Base-by-base conservation (phyloP, 2,329 filamentous ascomycete species). In the Colletotrichum paranaense region DNA sequence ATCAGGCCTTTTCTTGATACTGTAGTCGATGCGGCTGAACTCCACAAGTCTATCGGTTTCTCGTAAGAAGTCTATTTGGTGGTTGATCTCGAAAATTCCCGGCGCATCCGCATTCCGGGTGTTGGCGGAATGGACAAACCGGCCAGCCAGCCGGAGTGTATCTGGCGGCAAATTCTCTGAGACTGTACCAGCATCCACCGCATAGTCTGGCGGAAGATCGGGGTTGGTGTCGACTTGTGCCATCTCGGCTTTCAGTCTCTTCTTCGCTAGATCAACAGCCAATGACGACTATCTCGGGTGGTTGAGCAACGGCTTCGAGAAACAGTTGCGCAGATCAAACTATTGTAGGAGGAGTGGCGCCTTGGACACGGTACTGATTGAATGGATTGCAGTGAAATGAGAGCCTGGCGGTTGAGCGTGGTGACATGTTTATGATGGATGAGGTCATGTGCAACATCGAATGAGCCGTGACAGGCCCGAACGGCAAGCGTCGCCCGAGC, bases 61-160 rank as follows among this genome's bases (percentile, higher is more conserved):
- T 38, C 77, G 76, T 11, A 84, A 76, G 55, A 79, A 81, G 38
- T 75, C 79, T 14, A 82, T 76, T 6, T 78, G 78, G 67, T 82
- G 81, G 1, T 82, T 83, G 68, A 83, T 79, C 53, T 84, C 82
- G 73, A 83, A 84, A 14, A 82, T 75, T 1, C 82, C 79, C 53
- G 78, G 77, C 19, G 78, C 76, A 24, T 77, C 67, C 3, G 77
- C 73, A 22, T 80, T 76, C 55, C 75, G 75, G 1, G 80, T 79
- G 49, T 42, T 62, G 28, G 68, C 68, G 7, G 68, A 72, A 77
- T 81, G 79, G 73, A 84, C 77, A 77, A 82, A 81, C 66, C 81
- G 80, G 49, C 79, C 79, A n/a, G 77, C 78, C 19, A 81, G 74
- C 65, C 79, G 77, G 49, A 83, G 78, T 1, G 81, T 82, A 5